phyloP scores from a whole-genome alignment of 2,329 filamentous ascomycete genomes.

The Cercospora citrullina region DNA sequence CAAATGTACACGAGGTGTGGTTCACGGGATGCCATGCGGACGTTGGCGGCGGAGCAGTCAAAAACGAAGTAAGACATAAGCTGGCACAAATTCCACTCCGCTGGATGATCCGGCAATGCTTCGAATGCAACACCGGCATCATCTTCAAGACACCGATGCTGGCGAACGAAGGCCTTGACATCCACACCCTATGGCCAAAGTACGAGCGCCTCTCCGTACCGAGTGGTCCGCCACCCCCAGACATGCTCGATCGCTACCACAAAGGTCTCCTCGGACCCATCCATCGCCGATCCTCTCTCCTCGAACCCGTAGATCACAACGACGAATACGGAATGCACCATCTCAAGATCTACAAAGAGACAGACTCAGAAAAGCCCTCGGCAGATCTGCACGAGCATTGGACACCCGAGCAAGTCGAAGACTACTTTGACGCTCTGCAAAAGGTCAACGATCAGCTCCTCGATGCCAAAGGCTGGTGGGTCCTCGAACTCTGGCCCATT shows the following conservation, averaged over 20 bases:
- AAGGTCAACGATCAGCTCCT: conserved; percentile 45
- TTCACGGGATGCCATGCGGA: conserved; percentile 48
- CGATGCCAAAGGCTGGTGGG: conserved; percentile 46
- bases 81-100: conserved; percentile 49
- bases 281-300: conserved; percentile 30
- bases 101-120: conserved; percentile 53
- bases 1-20: conserved; percentile 44
- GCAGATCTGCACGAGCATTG: conserved; percentile 28
- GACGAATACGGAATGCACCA: conserved; percentile 31
- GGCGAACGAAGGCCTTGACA: conserved; percentile 46
- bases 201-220: conserved; percentile 41
- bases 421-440: conserved; percentile 47
- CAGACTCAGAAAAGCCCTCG: background rate
- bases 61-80: conserved; percentile 46
- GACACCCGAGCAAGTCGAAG: conserved; percentile 46
- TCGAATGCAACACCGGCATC: conserved; percentile 50
- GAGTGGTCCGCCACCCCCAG: conserved; percentile 39
- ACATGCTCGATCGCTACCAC: conserved; percentile 42
- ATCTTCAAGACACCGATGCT: conserved; percentile 44
- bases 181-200: conserved; percentile 44
- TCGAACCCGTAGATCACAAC: conserved; percentile 27
- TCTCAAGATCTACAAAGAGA: conserved; percentile 25
- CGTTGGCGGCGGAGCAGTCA: conserved; percentile 48
- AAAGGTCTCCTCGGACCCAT: conserved; percentile 38
- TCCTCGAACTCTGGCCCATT: conserved; percentile 48